These are phyloP conservation scores for Phyllosticta citriasiana DNA, from an alignment of 2,329 filamentous ascomycete genomes.

Conservation along the genomic window DNA sequence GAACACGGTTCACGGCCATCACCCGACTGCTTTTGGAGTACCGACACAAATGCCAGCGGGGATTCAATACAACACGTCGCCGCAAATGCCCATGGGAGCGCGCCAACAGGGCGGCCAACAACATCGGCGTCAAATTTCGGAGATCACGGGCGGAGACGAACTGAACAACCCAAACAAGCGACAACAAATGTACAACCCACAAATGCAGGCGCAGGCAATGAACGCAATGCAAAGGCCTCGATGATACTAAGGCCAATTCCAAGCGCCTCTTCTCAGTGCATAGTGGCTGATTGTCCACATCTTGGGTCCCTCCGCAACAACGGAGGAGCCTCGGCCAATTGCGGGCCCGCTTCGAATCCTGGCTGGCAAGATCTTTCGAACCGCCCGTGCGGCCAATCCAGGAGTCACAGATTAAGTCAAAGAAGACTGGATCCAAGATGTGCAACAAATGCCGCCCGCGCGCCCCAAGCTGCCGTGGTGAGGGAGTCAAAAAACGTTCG, in stretches of 20 bases:
- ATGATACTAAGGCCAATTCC: constrained; percentile 15
- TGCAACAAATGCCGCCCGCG: neutral
- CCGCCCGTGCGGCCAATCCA: neutral
- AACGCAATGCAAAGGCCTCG: constrained; percentile 41
- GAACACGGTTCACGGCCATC: constrained; percentile 33
- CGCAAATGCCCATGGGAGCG: constrained; percentile 29
- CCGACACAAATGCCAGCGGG: constrained; percentile 20
- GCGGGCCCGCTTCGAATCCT: neutral
- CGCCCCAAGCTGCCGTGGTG: neutral
- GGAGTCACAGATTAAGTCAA: neutral
- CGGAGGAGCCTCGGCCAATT: neutral
- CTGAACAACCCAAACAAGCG: constrained; percentile 45
- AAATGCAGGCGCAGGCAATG: constrained; percentile 33
- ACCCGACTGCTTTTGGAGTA: constrained; percentile 23
- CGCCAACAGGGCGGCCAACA: constrained; percentile 18
- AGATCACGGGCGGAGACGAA: constrained; percentile 46
- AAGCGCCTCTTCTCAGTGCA: neutral
- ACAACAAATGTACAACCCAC: constrained; percentile 44
- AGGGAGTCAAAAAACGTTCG: neutral
- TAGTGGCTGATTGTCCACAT: neutral
- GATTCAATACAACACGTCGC: constrained; percentile 29
- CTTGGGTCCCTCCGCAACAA: neutral
- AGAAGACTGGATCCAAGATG: neutral
- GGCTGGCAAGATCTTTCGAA: neutral
- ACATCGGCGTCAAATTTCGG: constrained; percentile 50